A percentile compares a stretch with the other conserved stretches of the same genome.
These are phyloP conservation scores for Kitagawia praeruptora DNA, from an alignment of 129 eudicot species.

Conservation along the genomic window DNA sequence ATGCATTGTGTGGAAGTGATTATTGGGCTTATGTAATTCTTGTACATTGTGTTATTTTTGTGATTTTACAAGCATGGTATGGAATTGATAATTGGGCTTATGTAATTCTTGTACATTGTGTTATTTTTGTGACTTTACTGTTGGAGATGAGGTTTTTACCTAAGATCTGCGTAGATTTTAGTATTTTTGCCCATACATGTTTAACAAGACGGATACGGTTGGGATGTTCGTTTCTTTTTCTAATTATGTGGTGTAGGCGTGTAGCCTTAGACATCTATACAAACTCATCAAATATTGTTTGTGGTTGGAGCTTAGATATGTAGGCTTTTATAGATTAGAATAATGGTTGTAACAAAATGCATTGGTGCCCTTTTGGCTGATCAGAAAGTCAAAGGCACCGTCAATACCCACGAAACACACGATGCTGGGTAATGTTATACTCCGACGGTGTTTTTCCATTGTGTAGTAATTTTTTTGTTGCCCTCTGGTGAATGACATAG, in stretches of 20 bases:
- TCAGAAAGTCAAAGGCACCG: background rate
- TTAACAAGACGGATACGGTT: background rate
- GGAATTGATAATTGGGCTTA: background rate
- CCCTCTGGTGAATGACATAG: no score
- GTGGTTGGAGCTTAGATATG: background rate
- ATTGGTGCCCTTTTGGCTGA: background rate
- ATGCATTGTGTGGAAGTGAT: background rate
- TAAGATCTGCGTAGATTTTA: background rate
- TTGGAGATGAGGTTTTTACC: background rate
- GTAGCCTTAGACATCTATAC: background rate
- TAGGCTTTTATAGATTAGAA: background rate
- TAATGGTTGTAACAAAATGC: background rate
- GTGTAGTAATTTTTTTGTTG: background rate
- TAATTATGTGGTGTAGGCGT: background rate
- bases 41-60: background rate
- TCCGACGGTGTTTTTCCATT: background rate
- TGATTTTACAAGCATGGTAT: no score
- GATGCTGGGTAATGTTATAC: background rate
- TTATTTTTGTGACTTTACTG: background rate
- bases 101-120: background rate
- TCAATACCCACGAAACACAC: background rate
- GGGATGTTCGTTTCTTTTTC: background rate
- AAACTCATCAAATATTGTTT: background rate
- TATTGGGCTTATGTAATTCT: background rate
- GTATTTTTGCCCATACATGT: background rate